These are phyloP conservation scores for Cladophialophora carrionii DNA, from an alignment of 2,329 filamentous ascomycete genomes.

Conservation along the genomic window DNA sequence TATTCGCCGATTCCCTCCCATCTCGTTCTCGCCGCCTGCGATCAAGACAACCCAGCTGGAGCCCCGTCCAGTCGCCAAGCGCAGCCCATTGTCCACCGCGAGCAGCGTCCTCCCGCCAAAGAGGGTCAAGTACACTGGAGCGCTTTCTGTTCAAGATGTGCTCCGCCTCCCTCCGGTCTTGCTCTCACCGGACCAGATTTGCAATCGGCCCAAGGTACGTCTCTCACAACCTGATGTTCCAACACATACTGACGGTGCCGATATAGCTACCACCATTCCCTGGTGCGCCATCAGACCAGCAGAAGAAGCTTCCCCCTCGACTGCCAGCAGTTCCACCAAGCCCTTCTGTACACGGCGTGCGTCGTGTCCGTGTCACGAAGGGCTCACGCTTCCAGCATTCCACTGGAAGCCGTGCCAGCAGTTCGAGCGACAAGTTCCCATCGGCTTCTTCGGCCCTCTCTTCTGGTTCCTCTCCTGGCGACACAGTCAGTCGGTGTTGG, in stretches of 20 bases:
- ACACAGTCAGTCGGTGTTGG: neutral
- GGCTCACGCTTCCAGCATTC: constrained; percentile 7
- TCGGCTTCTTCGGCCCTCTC: constrained; percentile 2
- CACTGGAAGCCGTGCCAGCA: neutral
- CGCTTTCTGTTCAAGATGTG: neutral
- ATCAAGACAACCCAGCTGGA: no score
- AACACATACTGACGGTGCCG: no score
- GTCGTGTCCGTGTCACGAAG: neutral
- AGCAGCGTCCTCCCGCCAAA: neutral
- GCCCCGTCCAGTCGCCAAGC: no score
- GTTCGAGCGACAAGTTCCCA: neutral
- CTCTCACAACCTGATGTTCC: neutral
- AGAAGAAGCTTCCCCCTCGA: neutral
- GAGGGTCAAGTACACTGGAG: neutral
- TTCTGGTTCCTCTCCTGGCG: neutral
- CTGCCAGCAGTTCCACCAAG: neutral
- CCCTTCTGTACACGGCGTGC: constrained; percentile 9
- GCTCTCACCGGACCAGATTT: neutral
- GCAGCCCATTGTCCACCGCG: no score
- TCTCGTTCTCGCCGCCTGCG: no score
- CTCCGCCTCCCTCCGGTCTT: neutral
- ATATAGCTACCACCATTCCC: no score
- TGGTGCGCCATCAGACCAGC: neutral
- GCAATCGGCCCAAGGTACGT: neutral
- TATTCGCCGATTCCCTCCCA: no score